A percentile compares a stretch with the other conserved stretches of the same genome.
These are phyloP conservation scores for Benincasa hispida DNA, from an alignment of 306 rosid species.

Conservation along the genomic window DNA sequence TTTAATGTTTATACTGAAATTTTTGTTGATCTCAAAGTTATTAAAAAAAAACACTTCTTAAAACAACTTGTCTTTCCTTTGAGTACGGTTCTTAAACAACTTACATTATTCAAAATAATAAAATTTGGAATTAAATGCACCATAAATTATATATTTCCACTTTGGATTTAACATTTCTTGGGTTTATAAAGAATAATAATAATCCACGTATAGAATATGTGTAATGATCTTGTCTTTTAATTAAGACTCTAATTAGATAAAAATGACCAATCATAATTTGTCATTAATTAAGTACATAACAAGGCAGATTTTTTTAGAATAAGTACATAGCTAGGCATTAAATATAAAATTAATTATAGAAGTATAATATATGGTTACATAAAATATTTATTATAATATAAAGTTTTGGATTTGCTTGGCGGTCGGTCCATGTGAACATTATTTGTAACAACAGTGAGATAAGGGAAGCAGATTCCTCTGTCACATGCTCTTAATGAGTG, in stretches of 20 bases:
- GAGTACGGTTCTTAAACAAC: background rate
- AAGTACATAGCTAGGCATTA: background rate
- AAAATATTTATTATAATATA: background rate
- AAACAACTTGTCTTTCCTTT: background rate
- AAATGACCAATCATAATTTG: background rate
- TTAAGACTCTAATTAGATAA: background rate
- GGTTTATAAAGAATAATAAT: background rate
- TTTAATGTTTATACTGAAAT: too few species aligned
- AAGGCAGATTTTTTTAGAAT: too few species aligned
- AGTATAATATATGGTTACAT: background rate
- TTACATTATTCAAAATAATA: background rate
- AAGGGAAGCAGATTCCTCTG: constrained; percentile 16
- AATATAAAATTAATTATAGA: background rate
- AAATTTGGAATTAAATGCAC: background rate
- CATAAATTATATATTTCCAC: background rate
- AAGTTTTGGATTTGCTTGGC: background rate
- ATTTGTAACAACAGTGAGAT: background rate
- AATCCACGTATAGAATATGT: background rate
- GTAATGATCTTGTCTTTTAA: background rate
- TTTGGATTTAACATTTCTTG: background rate
- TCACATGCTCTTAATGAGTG: constrained; percentile 22
- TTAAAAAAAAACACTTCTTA: too few species aligned
- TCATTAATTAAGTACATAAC: background rate
- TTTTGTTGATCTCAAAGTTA: too few species aligned
- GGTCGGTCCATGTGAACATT: constrained; percentile 23